Conservation (phyloP, 805 yeast species). For the Lipomyces japonicus region DNA sequence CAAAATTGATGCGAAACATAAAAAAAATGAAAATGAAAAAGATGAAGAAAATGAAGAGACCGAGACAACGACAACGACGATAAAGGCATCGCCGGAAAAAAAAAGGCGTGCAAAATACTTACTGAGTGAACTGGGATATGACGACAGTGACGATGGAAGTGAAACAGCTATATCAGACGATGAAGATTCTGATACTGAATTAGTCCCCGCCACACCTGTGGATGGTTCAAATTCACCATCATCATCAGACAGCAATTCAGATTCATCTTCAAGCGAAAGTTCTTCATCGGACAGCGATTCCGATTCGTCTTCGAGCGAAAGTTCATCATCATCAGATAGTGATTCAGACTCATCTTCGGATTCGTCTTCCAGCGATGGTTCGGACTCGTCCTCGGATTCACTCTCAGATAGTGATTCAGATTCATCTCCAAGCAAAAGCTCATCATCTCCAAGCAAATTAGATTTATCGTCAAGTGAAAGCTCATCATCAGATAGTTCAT, state of each 20-base stretch:
- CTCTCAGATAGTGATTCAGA: constrained; percentile 8
- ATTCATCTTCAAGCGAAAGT: constrained; percentile 1
- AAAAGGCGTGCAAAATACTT: constrained; percentile 7
- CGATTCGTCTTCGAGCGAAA: neutral
- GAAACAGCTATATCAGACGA: neutral
- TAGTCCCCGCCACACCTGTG: neutral
- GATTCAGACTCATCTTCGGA: constrained; percentile 6
- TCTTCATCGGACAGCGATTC: constrained; percentile 1
- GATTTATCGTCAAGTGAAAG: no score
- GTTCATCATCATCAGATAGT: neutral
- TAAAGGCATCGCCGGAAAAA: neutral
- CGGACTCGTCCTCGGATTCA: neutral
- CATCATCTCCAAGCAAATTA: no score
- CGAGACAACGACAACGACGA: neutral
- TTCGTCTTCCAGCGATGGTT: neutral
- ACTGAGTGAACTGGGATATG: neutral
- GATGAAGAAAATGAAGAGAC: neutral
- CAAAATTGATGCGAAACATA: neutral
- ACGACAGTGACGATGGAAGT: constrained; percentile 1
- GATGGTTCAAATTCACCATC: neutral
- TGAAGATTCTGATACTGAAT: neutral
- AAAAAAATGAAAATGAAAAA: neutral
- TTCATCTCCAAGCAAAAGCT: neutral
- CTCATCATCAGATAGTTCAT: no score
- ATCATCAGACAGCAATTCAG: constrained; percentile 2